Base-by-base conservation (phyloP, 768 basidiomycete species). In the Mycena vulgaris region DNA sequence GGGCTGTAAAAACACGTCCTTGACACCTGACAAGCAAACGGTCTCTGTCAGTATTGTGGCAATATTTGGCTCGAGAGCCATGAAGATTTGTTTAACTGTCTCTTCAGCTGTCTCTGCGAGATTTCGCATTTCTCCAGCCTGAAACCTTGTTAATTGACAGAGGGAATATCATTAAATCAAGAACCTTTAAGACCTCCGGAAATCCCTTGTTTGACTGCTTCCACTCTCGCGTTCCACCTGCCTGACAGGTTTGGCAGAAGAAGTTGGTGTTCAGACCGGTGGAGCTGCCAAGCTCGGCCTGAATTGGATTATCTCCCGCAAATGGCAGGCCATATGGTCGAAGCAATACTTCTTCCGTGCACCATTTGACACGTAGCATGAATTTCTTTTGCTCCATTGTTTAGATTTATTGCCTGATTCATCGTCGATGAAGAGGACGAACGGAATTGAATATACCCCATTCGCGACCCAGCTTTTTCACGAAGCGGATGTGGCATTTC, bases 241-340 rank as follows among this genome's bases (percentile, higher is more conserved):
- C 78, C 9, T 79, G 63, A 48, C 83, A 84, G 3, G 70, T 77
- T 1, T 70, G 73, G 27, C 83, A 84, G 35, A 82, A 75, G 45
- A 70, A 77, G 17, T 83, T 83, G 11, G 77, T 76, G 16, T 63
- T 74, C 0, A 82, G 55, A 0, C 83, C 80, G 6, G 70, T 74
- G 10, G 82, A 81, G 27, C 78, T 80, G 49, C 79, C 82, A 3
- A 78, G 72, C 39, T 83, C 79, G 0, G 81, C 77, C 25, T 82
- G 83, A 83, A 83, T 82, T 0, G 78, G 83, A 30, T 83, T 83
- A 63, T 83, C 77, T 2, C 80, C 74, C 0, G 72, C 53, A 11
- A 80, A 40, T 3, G 81, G 66, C 0, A 81, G 59, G 0, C 39
- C 49, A 27, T 63, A 53, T 5, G 51, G 39, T 3, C 62, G 37